These are phyloP conservation scores for Penicillium fuscoglaucum DNA, from an alignment of 2,329 filamentous ascomycete genomes.

Conservation along the genomic window DNA sequence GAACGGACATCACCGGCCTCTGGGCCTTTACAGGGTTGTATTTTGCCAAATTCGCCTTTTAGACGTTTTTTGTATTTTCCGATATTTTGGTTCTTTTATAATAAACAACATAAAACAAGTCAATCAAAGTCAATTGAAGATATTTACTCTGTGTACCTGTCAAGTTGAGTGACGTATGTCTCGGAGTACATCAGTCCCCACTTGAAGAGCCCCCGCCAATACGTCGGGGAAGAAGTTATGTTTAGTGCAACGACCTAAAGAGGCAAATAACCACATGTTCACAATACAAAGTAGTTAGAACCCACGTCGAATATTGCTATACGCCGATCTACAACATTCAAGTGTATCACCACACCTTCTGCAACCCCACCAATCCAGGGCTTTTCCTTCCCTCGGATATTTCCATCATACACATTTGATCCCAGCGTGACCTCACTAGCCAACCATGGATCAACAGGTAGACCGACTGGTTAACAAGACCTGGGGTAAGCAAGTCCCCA, in stretches of 20 bases:
- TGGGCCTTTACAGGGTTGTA: neutral
- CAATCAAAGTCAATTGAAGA: neutral
- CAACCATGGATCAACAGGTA: slow-evolving; percentile 35
- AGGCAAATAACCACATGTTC: neutral
- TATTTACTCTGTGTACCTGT: neutral
- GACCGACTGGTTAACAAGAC: slow-evolving; percentile 37
- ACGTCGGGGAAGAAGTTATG: slow-evolving; percentile 8
- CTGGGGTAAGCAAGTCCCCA: slow-evolving; percentile 31
- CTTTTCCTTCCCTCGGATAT: neutral
- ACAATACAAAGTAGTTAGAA: neutral
- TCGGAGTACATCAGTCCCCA: slow-evolving; percentile 31
- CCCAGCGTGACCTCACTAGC: neutral
- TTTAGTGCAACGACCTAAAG: slow-evolving; percentile 4
- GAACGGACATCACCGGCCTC: neutral
- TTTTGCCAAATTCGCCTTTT: neutral
- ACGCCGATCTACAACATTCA: neutral
- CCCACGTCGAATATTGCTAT: neutral
- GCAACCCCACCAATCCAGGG: neutral
- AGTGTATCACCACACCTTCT: neutral
- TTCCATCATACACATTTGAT: neutral
- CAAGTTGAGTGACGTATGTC: slow-evolving; percentile 22
- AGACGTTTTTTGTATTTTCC: neutral
- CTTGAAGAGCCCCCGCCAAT: slow-evolving; percentile 26
- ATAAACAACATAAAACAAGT: neutral
- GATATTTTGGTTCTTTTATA: neutral